Evolutionary conservation across 2,329 filamentous ascomycete species (phyloP), one percentile per base, ranked within the genome.

Genomic region (Microdochium nivale): DNA sequence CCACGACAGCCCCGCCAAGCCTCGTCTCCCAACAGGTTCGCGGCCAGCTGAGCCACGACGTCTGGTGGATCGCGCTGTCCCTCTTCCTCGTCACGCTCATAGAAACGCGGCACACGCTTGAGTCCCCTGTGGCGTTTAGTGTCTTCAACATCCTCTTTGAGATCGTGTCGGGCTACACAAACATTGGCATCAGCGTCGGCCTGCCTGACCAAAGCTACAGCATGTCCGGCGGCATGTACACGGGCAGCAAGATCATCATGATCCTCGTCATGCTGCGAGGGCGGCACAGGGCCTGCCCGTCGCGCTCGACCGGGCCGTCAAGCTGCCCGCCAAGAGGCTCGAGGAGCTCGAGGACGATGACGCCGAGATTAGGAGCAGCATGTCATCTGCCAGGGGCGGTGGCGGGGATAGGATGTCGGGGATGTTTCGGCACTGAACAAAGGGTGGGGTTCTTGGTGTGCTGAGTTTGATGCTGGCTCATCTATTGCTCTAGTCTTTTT

Each of bases 11-110:
- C 14, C 54, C 48, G 49, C 63, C 21, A 60, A 63, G 72, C 54
- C 78, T 80, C 50, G 67, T 81, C 14, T 70, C 72, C 40, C 73
- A 78, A 54, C 81, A 86, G 60, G 69, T 86, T 23, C 77, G 80
- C n/a, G 76, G 77, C 5, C 83, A 87, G 62, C 73, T 87, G 2
- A 78, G 80, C 27, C 81, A 86, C 62, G 84, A 87, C 59, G 69
- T 87, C 16, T 86, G 83, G 83, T 81, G 76, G 69, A 77, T 87
- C 14, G 76, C 80, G 2, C 64, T 85, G 0, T 79, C 80, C 2
- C 73, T 84, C 13, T 71, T 86, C 49, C 63, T 81, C 30, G 82
- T 87, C 51, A 73, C 75, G 50, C 74, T 79, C 37, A 80, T 84
- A 47, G 83, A 87, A 62, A 78, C 77, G 2, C 65, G 68, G 4